phyloP scores from a whole-genome alignment of 2,329 filamentous ascomycete genomes.

The Cladorrhinum sp. region DNA sequence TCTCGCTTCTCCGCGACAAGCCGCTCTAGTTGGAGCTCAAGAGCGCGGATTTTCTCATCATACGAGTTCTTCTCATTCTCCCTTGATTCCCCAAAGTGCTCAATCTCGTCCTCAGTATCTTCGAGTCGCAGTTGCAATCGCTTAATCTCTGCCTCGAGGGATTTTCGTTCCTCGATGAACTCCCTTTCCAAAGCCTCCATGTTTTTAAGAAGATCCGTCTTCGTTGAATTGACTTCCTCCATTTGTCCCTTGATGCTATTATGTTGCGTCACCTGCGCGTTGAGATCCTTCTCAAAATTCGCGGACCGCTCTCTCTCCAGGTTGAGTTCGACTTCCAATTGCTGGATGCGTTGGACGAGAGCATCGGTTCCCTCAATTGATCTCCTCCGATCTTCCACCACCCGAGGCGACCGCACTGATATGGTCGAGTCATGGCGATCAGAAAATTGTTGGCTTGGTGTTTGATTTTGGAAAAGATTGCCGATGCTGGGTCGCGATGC shows the following conservation, averaged over 20 bases:
- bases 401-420: slow-evolving; percentile 44
- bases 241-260: slow-evolving; percentile 65
- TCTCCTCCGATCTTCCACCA: slow-evolving; percentile 42
- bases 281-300: slow-evolving; percentile 67
- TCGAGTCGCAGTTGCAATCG: slow-evolving; percentile 74
- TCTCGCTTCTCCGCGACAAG: slow-evolving; percentile 56
- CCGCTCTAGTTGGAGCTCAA: slow-evolving; percentile 70
- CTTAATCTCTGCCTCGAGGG: slow-evolving; percentile 76
- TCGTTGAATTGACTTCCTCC: slow-evolving; percentile 85
- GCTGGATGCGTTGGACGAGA: slow-evolving; percentile 46
- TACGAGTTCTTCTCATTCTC: slow-evolving; percentile 74
- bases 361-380: slow-evolving; percentile 48
- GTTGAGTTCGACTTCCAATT: slow-evolving; percentile 75
- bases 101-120: slow-evolving; percentile 88
- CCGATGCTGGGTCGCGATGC: slow-evolving; percentile 52
- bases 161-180: slow-evolving; percentile 79
- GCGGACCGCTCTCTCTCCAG: slow-evolving; percentile 67
- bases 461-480: slow-evolving; percentile 53
- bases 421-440: slow-evolving; percentile 49
- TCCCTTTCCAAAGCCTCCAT: slow-evolving; percentile 89
- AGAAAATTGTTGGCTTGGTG: slow-evolving; percentile 43
- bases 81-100: slow-evolving; percentile 75
- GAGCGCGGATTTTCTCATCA: slow-evolving; percentile 63
- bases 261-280: slow-evolving; percentile 53
- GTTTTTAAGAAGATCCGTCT: slow-evolving; percentile 90